Conservation (phyloP, 2,329 filamentous ascomycete species). For the Malbranchea zuffiana region DNA sequence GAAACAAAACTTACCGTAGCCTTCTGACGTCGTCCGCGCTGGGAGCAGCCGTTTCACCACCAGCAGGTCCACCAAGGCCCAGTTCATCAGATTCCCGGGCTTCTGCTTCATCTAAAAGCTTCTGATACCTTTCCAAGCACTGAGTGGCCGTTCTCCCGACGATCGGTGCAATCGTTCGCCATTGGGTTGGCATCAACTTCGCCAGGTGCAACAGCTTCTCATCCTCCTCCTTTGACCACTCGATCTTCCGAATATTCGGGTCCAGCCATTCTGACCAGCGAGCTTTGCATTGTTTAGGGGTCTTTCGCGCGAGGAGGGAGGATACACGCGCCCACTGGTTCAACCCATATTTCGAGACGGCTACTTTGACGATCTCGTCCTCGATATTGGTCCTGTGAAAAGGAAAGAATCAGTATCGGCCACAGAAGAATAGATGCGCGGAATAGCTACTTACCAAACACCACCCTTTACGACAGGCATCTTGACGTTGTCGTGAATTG, state of each 20-base stretch:
- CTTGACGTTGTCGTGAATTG: no score
- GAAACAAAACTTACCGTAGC: constrained; percentile 43
- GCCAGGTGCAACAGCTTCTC: constrained; percentile 93
- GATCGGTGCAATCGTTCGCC: constrained; percentile 94
- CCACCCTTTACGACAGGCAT: constrained; percentile 59
- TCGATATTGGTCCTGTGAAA: constrained; percentile 51
- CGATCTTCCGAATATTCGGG: constrained; percentile 93
- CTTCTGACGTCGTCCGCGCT: constrained; percentile 85
- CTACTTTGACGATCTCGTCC: constrained; percentile 96
- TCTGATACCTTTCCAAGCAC: constrained; percentile 93
- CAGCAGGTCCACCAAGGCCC: constrained; percentile 72
- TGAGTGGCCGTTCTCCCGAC: constrained; percentile 94
- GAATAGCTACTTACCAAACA: constrained; percentile 40
- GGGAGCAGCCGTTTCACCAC: constrained; percentile 75
- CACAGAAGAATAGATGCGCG: constrained; percentile 11
- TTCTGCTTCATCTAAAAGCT: constrained; percentile 90
- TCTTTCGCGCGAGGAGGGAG: constrained; percentile 91
- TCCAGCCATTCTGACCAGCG: constrained; percentile 98
- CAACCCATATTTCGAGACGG: constrained; percentile 85
- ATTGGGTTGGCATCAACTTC: constrained; percentile 98
- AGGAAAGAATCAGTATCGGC: constrained; percentile 11
- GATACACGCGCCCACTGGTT: constrained; percentile 99
- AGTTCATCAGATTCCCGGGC: constrained; percentile 71
- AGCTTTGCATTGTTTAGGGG: constrained; percentile 97
- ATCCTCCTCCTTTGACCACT: constrained; percentile 98